Percentiles rank a stretch among this genome's conserved stretches.
phyloP scores from a whole-genome alignment of 345 rosid species.

The Eucalyptus victrix region DNA sequence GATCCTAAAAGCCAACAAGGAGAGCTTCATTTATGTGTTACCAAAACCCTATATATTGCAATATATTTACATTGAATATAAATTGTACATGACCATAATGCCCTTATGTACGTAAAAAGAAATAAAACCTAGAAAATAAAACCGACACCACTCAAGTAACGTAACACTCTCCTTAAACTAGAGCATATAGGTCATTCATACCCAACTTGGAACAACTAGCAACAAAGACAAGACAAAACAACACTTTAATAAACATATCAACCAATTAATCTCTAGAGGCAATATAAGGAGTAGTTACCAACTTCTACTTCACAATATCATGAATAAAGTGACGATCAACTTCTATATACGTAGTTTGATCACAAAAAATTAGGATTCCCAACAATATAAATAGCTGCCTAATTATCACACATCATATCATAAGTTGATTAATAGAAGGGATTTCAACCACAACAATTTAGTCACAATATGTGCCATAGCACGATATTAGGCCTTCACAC shows the following conservation, averaged over 20 bases:
- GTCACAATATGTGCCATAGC: too few species aligned
- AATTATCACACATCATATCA: neutral
- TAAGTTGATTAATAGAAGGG: neutral
- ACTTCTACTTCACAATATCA: neutral
- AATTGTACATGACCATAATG: neutral
- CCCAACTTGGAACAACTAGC: neutral
- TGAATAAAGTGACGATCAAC: neutral
- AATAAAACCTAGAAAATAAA: too few species aligned
- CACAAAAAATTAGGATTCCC: accelerated
- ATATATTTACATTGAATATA: too few species aligned
- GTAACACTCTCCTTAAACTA: too few species aligned
- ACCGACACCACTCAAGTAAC: neutral
- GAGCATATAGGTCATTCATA: neutral
- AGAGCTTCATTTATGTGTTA: neutral
- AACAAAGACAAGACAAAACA: neutral
- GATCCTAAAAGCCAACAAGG: neutral
- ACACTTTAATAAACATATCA: neutral
- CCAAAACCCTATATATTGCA: neutral
- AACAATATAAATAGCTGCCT: too few species aligned
- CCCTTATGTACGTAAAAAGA: neutral
- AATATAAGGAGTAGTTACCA: neutral
- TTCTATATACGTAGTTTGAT: accelerated
- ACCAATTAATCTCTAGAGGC: neutral
- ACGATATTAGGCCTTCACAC: neutral
- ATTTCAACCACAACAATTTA: neutral